Evolutionary conservation across 129 eudicot genomes (phyloP), one percentile per base, ranked within the genome.

Genomic region (Helichrysum umbraculigerum): DNA sequence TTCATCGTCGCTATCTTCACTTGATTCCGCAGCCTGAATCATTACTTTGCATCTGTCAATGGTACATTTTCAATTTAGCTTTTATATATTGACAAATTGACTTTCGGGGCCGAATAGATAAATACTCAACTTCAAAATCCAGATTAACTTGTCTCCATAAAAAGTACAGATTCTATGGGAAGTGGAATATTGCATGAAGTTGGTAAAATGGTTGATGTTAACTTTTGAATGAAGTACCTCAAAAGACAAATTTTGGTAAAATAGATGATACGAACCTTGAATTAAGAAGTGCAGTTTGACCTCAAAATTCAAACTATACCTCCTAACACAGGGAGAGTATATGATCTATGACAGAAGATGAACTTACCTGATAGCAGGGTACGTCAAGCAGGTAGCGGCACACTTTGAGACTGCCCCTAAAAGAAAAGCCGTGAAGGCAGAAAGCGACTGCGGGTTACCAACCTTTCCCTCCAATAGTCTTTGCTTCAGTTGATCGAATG

Each of bases 361-460:
- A 34, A 69, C 33, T 61, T 20, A 94, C 98, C 98, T 89, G 86
- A 94, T 94, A 60, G 90, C 90, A 1, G 98, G 98, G 74, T 94
- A 94, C 0, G 98, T 91, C 73, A 91, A 69, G 80, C 96, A 89
- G 64, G 98, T 94, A 11, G 98, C 98, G 67, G 85, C 82, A 73
- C 96, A 91, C 83, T 94, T 94, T 34, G 98, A 91, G 77, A 79
- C 86, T 30, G 98, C 98, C 58, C 98, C 98, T 70, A 91, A 70
- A 58, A 87, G 71, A 81, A 94, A 94, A 70, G 98, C 98, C 81
- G 89, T 82, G 61, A 89, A 82, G 15, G 98, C 98, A 54, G 97
- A 88, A 73, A 94, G 97, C 30, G 93, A 87, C 66, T 81, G 86
- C 5, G 86, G 86, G 79, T 80, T 85, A 34, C 82, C 87, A 59